Conservation (phyloP, 768 basidiomycete species). For the Russula brevipes region DNA sequence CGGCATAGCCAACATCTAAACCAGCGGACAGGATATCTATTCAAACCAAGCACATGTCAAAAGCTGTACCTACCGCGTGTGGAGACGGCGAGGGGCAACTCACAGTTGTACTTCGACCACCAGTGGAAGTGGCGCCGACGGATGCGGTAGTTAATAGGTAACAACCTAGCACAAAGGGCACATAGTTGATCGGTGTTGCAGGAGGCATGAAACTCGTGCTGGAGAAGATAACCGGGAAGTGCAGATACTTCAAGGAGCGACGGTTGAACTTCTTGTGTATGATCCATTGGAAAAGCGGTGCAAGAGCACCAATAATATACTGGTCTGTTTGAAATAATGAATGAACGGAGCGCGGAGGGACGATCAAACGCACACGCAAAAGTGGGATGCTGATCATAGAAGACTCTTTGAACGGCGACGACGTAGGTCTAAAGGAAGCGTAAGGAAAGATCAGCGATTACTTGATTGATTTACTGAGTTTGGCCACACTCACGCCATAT, state of each 20-base stretch:
- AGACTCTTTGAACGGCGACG: slow-evolving; percentile 42
- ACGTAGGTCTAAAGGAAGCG: slow-evolving; percentile 36
- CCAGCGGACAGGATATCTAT: slow-evolving; percentile 65
- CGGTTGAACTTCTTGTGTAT: slow-evolving; percentile 29
- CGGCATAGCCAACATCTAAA: slow-evolving; percentile 60
- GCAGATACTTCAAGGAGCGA: slow-evolving; percentile 50
- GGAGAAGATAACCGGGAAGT: slow-evolving; percentile 44
- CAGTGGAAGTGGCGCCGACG: slow-evolving; percentile 36
- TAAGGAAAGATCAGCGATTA: background rate
- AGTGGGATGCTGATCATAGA: slow-evolving; percentile 38
- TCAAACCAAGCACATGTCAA: background rate
- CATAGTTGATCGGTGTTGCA: slow-evolving; percentile 39
- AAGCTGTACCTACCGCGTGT: no score
- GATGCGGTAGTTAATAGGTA: slow-evolving; percentile 37
- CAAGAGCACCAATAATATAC: slow-evolving; percentile 58
- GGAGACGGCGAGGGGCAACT: slow-evolving; percentile 11
- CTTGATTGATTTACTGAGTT: background rate
- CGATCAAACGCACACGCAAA: slow-evolving; percentile 30
- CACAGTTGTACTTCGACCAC: slow-evolving; percentile 39
- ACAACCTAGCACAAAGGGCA: slow-evolving; percentile 36
- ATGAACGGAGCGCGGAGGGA: no score
- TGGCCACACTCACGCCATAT: slow-evolving; percentile 29
- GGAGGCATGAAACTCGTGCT: slow-evolving; percentile 40
- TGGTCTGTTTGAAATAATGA: slow-evolving; percentile 25
- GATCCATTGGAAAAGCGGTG: slow-evolving; percentile 52